phyloP scores from a whole-genome alignment of 768 basidiomycete genomes.

The Macrolepiota fuliginosa region DNA sequence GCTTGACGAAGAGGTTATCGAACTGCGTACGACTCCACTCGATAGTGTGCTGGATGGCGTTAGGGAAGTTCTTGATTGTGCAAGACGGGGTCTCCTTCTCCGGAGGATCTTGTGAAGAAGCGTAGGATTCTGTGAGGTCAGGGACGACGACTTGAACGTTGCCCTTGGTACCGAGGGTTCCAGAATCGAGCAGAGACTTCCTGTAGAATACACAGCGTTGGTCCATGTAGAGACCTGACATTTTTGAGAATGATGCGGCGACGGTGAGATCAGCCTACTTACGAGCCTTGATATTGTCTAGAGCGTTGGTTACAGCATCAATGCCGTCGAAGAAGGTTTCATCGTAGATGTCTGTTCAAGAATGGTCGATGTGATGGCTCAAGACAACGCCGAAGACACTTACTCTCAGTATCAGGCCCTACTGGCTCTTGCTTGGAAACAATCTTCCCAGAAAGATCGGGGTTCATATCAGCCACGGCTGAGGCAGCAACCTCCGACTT shows the following conservation, averaged over 20 bases:
- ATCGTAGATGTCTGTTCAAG: constrained; percentile 82
- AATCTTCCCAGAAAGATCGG: constrained; percentile 84
- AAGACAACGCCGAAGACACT: constrained; percentile 25
- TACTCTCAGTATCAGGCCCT: constrained; percentile 90
- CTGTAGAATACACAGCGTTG: constrained; percentile 95
- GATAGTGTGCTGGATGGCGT: constrained; percentile 96
- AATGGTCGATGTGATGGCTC: constrained; percentile 22
- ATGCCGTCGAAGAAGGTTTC: constrained; percentile 85
- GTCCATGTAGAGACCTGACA: constrained; percentile 92
- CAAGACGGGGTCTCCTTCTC: constrained; percentile 97
- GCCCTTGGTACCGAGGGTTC: constrained; percentile 97
- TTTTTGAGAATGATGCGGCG: neutral
- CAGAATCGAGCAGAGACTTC: constrained; percentile 95
- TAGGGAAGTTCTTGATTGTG: constrained; percentile 99
- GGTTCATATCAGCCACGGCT: constrained; percentile 96
- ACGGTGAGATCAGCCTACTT: constrained; percentile 26
- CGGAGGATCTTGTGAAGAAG: constrained; percentile 97
- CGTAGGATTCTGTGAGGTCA: constrained; percentile 93
- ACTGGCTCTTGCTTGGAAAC: constrained; percentile 89
- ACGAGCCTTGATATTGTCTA: constrained; percentile 97
- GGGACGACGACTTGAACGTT: constrained; percentile 96
- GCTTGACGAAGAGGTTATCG: constrained; percentile 91
- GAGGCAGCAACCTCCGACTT: constrained; percentile 92
- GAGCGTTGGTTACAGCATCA: constrained; percentile 94
- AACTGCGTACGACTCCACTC: constrained; percentile 98